Evolutionary conservation across 805 yeast genomes (phyloP), one percentile per base, ranked within the genome.

Genomic region (Barnettozyma wickerhamii): DNA sequence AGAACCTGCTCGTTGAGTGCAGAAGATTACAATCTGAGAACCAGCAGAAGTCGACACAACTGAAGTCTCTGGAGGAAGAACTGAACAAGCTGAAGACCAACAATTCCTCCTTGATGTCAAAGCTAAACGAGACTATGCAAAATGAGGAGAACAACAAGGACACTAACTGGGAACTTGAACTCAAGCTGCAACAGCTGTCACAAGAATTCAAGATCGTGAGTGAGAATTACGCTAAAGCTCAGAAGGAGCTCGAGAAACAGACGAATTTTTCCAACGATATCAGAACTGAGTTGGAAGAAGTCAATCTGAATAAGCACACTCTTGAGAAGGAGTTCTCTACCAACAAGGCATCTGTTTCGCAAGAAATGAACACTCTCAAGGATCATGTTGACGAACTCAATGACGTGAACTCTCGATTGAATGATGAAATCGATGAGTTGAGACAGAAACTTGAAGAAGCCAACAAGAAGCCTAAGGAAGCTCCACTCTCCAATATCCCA

Each of bases 11-110:
- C 14, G 64, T 73, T 33, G 88, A 85, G 58, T 83, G 89, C 52
- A 74, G 90, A 49, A 71, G 82, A 46, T 66, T 84, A 41, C 81
- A 77, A 40, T 80, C 84, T 19, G 87, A 82, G 43, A 79, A 75
- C 55, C 69, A 69, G 62, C 47, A 66, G 71, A 47, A 71, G 72
- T 44, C 47, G 58, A 14, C 47, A 6, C 68, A 66, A 47, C 51
- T 79, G 46, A 67, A 66, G 45, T 50, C 66, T 3, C 50, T 66
- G n/a, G 60, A 61, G 32, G 72, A 69, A 19, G 79, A 75, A 38
- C 61, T 68, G 35, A 63, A 64, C 15, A 60, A 57, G 14, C 26
- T 61, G 34, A 52, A 55, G 36, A 24, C 37, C 3, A 48, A 37
- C 3, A 50, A 56, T 38, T 42, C 51, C 10, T 32, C 40, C 15